Evolutionary conservation across 2,329 filamentous ascomycete species (phyloP), one percentile per base, ranked within the genome.

Genomic region (Macroventuria anomochaeta): DNA sequence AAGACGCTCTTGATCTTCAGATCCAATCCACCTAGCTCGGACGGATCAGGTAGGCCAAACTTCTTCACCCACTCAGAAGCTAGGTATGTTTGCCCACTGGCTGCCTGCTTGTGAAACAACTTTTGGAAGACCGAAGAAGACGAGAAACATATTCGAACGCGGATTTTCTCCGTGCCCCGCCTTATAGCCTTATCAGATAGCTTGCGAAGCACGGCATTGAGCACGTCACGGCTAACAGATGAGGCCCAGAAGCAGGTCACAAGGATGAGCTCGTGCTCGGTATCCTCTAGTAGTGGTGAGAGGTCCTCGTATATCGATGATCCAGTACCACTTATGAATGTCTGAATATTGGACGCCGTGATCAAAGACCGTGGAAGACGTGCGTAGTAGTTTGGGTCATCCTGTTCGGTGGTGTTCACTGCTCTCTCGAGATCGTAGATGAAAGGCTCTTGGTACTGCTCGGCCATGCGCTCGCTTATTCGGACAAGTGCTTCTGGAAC

Each of bases 181-280:
- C 58, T 60, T 52, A 59, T 65, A 32, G 75, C 75, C 64, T 79
- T 76, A 2, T 71, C 64, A 1, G 88, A 89, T 7, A 95, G 80
- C 44, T 77, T 77, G 12, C 79, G 73, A 0, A 95, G 79, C 0
- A 85, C 78, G 3, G 82, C 75, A 32, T 77, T 79, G 11, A 95
- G 76, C 0, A 80, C 80, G 3, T 81, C 76, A 15, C 87, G 78
- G 0, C 85, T 87, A 1, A 80, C 73, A 0, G 89, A 93, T 0
- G 78, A 77, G 0, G 90, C 86, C 89, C 90, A 93, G 75, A 93
- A 95, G 73, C 90, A 93, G 7, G 90, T 93, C 6, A 92, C 88
- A 34, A 95, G 80, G 53, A 92, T 84, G 23, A 93, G 77, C 64
- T 91, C 89, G 40, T 80, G 75, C 29, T 81, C 77, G 2, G 89